phyloP scores from a whole-genome alignment of 805 yeast genomes.

The Starmerella roubikii region DNA sequence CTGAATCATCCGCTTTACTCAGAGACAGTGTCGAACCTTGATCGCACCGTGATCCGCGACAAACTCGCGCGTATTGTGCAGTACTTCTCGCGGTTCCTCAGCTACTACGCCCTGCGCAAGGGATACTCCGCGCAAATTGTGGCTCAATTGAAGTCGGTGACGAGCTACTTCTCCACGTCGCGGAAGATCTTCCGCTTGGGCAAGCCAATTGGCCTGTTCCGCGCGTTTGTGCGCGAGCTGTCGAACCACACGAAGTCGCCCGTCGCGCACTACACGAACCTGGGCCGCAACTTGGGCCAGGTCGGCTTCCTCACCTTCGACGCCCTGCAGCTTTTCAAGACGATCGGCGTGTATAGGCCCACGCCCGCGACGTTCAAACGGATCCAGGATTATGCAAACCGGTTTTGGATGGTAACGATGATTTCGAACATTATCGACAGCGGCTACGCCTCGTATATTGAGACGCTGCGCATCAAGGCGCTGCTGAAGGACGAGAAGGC shows the following conservation, averaged over 20 bases:
- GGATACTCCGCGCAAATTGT: slow-evolving; percentile 40
- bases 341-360: slow-evolving; percentile 27
- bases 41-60: slow-evolving; percentile 51
- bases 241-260: slow-evolving; percentile 61
- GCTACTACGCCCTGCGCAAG: slow-evolving; percentile 44
- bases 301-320: slow-evolving; percentile 28
- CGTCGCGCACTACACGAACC: slow-evolving; percentile 33
- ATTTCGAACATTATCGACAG: slow-evolving; percentile 49
- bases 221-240: slow-evolving; percentile 50
- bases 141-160: slow-evolving; percentile 40
- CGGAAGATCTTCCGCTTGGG: slow-evolving; percentile 77
- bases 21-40: slow-evolving; percentile 15
- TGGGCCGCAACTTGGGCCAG: slow-evolving; percentile 26
- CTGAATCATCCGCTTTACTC: slow-evolving; percentile 20
- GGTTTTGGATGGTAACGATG: slow-evolving; percentile 66
- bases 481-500: slow-evolving; percentile 18
- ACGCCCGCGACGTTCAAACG: slow-evolving; percentile 16
- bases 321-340: slow-evolving; percentile 24
- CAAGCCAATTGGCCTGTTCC: slow-evolving; percentile 59
- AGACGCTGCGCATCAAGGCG: slow-evolving; percentile 26
- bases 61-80: slow-evolving; percentile 68
- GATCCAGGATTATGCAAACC: slow-evolving; percentile 13
- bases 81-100: slow-evolving; percentile 61
- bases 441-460: slow-evolving; percentile 38
- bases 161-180: slow-evolving; percentile 48